Evolutionary conservation across 805 yeast species (phyloP).

Genomic region (Hanseniaspora jakobsenii): DNA sequence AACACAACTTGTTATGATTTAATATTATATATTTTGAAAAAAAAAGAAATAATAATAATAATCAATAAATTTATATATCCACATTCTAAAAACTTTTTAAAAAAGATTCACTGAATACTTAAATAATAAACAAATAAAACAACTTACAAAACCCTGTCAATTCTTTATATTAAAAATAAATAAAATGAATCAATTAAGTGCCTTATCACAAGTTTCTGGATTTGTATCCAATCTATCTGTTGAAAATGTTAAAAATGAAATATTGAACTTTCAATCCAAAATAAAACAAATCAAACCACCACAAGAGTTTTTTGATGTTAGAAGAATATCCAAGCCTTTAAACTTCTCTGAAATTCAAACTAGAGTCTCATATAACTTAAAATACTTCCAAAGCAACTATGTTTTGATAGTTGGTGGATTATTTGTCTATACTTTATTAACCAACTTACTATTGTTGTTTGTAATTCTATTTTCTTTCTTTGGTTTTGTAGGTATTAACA

Average conservation of each 20-base stretch:
- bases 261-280: constrained; percentile 45
- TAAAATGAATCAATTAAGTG: constrained; percentile 14
- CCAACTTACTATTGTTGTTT: constrained; percentile 73
- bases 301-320: constrained; percentile 84
- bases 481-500: constrained; percentile 69
- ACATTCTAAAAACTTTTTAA: no score
- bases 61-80: no score
- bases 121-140: neutral
- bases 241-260: constrained; percentile 33
- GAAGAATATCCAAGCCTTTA: constrained; percentile 80
- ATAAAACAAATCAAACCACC: constrained; percentile 72
- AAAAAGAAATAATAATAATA: no score
- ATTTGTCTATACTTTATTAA: constrained; percentile 72
- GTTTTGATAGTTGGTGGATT: constrained; percentile 57
- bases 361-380: constrained; percentile 74
- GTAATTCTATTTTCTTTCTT: constrained; percentile 62
- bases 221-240: constrained; percentile 26
- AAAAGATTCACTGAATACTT: no score
- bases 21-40: no score
- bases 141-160: neutral
- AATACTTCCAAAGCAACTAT: constrained; percentile 81
- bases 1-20: no score
- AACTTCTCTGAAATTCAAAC: constrained; percentile 82
- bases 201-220: constrained; percentile 22
- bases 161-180: neutral